phyloP scores from a whole-genome alignment of 2,329 filamentous ascomycete genomes.

The Cladosporium velox region DNA sequence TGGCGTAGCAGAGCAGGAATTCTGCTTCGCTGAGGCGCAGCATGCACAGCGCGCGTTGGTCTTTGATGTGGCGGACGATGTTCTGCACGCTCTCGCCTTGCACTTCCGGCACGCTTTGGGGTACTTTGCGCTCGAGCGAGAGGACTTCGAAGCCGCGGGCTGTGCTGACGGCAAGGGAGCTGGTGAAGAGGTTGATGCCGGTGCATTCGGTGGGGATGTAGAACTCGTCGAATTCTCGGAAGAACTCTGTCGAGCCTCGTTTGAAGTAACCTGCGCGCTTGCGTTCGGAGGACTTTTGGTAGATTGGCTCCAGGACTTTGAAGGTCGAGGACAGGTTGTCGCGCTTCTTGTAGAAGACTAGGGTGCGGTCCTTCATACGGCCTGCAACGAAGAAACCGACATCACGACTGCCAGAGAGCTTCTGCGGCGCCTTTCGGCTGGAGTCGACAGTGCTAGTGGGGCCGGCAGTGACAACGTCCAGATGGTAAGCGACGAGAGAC shows the following conservation, averaged over 20 bases:
- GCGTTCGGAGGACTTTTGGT: slow-evolving; percentile 87
- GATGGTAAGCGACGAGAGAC: slow-evolving; percentile 86
- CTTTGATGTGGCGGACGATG: slow-evolving; percentile 79
- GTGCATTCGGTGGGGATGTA: slow-evolving; percentile 96
- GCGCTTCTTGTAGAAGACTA: slow-evolving; percentile 96
- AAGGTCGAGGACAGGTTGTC: slow-evolving; percentile 87
- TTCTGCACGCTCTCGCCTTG: slow-evolving; percentile 75
- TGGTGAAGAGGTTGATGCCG: slow-evolving; percentile 94
- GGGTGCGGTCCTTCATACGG: slow-evolving; percentile 91
- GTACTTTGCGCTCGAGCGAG: slow-evolving; percentile 94
- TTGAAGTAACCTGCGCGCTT: slow-evolving; percentile 66
- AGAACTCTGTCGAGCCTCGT: slow-evolving; percentile 83
- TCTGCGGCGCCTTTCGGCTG: slow-evolving; percentile 82
- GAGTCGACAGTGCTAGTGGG: slow-evolving; percentile 61
- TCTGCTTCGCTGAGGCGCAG: slow-evolving; percentile 87
- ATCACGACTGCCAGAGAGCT: slow-evolving; percentile 81
- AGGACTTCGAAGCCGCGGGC: slow-evolving; percentile 92
- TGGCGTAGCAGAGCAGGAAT: slow-evolving; percentile 90
- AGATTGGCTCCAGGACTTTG: slow-evolving; percentile 91
- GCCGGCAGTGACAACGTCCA: slow-evolving; percentile 70
- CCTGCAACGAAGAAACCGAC: slow-evolving; percentile 96
- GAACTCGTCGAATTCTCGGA: slow-evolving; percentile 98
- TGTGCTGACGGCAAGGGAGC: slow-evolving; percentile 87
- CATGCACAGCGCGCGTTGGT: slow-evolving; percentile 89
- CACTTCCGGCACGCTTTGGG: slow-evolving; percentile 89